These are phyloP conservation scores for Suhomyces vadensis DNA, from an alignment of 805 yeast species.

Conservation along the genomic window DNA sequence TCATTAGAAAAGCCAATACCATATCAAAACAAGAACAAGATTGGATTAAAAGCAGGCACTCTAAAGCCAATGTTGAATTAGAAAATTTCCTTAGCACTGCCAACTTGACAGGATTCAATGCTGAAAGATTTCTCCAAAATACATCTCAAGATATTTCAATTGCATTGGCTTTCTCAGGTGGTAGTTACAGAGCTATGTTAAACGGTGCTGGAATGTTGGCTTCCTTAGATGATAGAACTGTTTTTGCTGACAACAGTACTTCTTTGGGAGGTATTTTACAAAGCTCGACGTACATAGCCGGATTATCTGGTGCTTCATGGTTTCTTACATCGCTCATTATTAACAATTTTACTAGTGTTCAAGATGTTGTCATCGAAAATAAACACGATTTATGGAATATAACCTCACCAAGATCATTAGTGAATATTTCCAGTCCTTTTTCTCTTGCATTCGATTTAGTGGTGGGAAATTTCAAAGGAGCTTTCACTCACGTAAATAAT, in stretches of 20 bases:
- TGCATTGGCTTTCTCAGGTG: slow-evolving; percentile 43
- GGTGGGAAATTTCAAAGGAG: slow-evolving; percentile 23
- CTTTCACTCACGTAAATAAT: slow-evolving; percentile 30
- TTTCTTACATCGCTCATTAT: slow-evolving; percentile 64
- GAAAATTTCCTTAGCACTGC: slow-evolving; percentile 22
- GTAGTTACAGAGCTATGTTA: slow-evolving; percentile 51
- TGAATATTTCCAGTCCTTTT: slow-evolving; percentile 23
- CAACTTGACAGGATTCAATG: slow-evolving; percentile 24
- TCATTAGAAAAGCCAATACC: slow-evolving; percentile 27
- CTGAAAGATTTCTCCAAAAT: slow-evolving; percentile 20
- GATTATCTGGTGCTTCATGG: slow-evolving; percentile 88
- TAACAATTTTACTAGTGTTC: slow-evolving; percentile 74
- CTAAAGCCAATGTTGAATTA: slow-evolving; percentile 26
- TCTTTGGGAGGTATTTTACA: slow-evolving; percentile 78
- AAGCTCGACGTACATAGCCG: slow-evolving; percentile 68
- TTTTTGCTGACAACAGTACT: slow-evolving; percentile 38
- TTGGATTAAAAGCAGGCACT: slow-evolving; percentile 27
- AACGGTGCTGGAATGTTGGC: slow-evolving; percentile 81
- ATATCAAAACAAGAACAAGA: slow-evolving; percentile 25
- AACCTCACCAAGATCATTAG: slow-evolving; percentile 28
- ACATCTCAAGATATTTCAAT: slow-evolving; percentile 17
- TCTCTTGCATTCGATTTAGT: slow-evolving; percentile 22
- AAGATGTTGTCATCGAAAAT: slow-evolving; percentile 47
- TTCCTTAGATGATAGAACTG: slow-evolving; percentile 75
- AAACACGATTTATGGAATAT: slow-evolving; percentile 38